Evolutionary conservation across 1,284 basidiomycete genomes (phyloP), one percentile per base, ranked within the genome.

Genomic region (Heterobasidion occidentale): DNA sequence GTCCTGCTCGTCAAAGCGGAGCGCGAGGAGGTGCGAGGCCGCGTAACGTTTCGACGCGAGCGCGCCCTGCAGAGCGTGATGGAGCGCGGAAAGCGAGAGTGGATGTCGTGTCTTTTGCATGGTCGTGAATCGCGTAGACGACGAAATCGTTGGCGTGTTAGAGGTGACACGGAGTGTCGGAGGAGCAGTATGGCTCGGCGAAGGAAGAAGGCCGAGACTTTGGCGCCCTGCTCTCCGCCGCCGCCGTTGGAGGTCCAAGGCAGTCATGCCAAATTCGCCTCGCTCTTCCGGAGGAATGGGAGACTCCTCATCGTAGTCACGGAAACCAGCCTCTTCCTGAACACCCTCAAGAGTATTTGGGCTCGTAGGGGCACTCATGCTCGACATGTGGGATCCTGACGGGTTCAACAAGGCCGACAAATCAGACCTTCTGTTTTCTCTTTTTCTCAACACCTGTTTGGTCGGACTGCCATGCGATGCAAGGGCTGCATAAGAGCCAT

Each of bases 11-110:
- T 69, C 73, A 64, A 91, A 92, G 5, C 88, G 77, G 42, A 92
- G 68, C 5, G 89, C 88, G 1, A 92, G 74, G 1, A 92, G 73
- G 65, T 92, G 86, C 0, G 90, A 79, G 58, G 84, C 88, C 0
- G 89, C 78, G 61, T 88, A 90, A 12, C 89, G 78, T 61, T 85
- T 87, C 4, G 88, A 78, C 3, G 81, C 76, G 9, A 90, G 61
- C 0, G 88, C 84, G 27, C 75, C 76, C 54, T 86, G 80, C 1
- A 91, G 69, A 0, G 83, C 75, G 33, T 77, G 72, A 33, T 78
- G 75, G 5, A 91, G 69, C 0, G 86, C 76, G 11, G 81, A 79
- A 2, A 86, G 70, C 3, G 86, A 88, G 0, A 88, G 69, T 0
- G 84, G 83, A 62, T 88, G 83, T 8, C 27, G 76, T 0, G 78